Percentiles rank a stretch among this genome's conserved stretches.
These are phyloP conservation scores for Boechera divaricarpa DNA, from an alignment of 345 rosid genomes.

Conservation along the genomic window DNA sequence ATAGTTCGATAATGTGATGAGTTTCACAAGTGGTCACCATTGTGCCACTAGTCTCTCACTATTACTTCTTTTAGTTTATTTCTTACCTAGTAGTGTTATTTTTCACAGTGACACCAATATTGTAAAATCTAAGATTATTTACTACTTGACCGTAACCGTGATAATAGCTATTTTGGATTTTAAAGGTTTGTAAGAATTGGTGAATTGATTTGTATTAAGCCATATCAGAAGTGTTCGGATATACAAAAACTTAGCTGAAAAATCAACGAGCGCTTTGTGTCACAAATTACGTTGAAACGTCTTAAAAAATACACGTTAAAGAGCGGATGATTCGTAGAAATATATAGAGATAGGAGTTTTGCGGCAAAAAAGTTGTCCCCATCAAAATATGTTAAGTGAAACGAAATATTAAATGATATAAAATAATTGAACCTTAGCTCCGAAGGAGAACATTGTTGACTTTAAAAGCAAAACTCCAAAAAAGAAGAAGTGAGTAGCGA, in stretches of 20 bases:
- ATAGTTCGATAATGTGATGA: no score
- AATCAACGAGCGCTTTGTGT: background rate
- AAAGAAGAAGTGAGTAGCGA: background rate
- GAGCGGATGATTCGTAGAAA: slow-evolving; percentile 9
- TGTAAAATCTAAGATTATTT: background rate
- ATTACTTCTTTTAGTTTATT: background rate
- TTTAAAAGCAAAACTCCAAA: slow-evolving; percentile 40
- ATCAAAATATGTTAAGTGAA: slow-evolving; percentile 3
- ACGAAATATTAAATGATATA: slow-evolving; percentile 7
- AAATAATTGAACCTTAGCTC: slow-evolving; percentile 40
- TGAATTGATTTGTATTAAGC: background rate
- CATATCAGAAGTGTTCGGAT: background rate
- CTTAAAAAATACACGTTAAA: background rate
- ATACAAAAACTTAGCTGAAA: background rate
- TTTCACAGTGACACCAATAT: background rate
- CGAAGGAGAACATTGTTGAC: slow-evolving; percentile 46
- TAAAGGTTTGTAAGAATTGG: background rate
- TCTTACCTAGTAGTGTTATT: background rate
- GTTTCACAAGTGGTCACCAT: no score
- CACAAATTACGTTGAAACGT: slow-evolving; percentile 3
- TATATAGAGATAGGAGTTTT: slow-evolving; percentile 16
- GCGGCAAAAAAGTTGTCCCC: slow-evolving; percentile 22
- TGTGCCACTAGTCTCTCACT: no score
- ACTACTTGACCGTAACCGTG: background rate
- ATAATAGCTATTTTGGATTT: background rate